Percentiles rank a stretch among this genome's conserved stretches.
Evolutionary conservation across 768 basidiomycete genomes (phyloP).

Genomic region (Cystofilobasidium bisporidii): DNA sequence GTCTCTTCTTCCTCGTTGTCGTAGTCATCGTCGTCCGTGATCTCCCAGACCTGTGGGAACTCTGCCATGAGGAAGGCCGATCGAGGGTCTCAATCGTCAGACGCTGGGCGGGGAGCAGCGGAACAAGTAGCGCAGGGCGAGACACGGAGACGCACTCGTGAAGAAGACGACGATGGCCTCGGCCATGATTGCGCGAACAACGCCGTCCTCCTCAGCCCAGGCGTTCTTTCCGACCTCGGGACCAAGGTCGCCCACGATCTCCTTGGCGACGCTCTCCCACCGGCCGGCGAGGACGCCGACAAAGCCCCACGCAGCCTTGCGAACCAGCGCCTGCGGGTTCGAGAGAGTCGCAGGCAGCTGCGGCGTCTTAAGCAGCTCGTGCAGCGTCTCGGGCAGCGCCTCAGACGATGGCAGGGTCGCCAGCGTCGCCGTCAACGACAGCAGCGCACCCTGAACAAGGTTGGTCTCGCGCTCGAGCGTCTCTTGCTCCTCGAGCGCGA

Average conservation of each 20-base stretch:
- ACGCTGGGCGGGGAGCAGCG: no score
- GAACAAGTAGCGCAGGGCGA: no score
- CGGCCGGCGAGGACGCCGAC: conserved; percentile 46
- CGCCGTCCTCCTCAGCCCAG: conserved; percentile 60
- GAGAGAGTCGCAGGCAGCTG: conserved; percentile 47
- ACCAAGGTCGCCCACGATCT: conserved; percentile 47
- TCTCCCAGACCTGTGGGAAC: conserved; percentile 56
- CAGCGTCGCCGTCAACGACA: conserved; percentile 44
- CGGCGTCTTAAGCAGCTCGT: conserved; percentile 9
- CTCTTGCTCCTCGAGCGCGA: conserved; percentile 20
- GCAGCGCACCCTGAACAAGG: neutral
- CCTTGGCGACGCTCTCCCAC: conserved; percentile 44
- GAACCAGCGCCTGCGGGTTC: conserved; percentile 54
- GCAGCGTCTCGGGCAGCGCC: conserved; percentile 43
- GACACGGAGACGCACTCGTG: conserved; percentile 48
- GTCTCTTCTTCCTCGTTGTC: conserved; percentile 43
- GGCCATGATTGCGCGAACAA: conserved; percentile 61
- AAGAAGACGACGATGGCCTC: conserved; percentile 62
- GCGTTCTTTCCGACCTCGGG: conserved; percentile 30
- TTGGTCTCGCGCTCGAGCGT: conserved; percentile 28
- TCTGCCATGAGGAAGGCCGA: conserved; percentile 44
- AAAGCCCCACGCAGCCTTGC: conserved; percentile 60
- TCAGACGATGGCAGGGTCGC: conserved; percentile 53
- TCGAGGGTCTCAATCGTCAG: no score
- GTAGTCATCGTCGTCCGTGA: conserved; percentile 41